Evolutionary conservation across 805 yeast species (phyloP).

Genomic region (Starmera pachycereana): DNA sequence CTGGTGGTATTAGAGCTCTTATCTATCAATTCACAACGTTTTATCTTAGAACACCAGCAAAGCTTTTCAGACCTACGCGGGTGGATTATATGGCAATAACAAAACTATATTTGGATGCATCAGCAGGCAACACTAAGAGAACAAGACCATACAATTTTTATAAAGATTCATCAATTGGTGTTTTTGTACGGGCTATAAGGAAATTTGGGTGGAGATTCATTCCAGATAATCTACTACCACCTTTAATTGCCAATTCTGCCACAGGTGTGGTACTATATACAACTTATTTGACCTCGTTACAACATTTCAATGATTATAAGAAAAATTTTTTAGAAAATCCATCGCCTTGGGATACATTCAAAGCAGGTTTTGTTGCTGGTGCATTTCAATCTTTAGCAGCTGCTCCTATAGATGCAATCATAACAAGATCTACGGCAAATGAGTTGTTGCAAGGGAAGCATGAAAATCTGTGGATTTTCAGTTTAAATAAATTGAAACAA

Average conservation of each 20-base stretch:
- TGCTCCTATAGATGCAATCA: slow-evolving; percentile 88
- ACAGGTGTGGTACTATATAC: slow-evolving; percentile 83
- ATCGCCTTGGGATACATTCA: slow-evolving; percentile 43
- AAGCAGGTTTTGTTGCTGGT: slow-evolving; percentile 83
- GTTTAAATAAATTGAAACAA: slow-evolving; percentile 52
- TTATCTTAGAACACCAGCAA: slow-evolving; percentile 72
- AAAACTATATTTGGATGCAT: slow-evolving; percentile 37
- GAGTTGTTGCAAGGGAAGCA: slow-evolving; percentile 62
- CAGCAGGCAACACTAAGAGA: slow-evolving; percentile 25
- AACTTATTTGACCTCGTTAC: slow-evolving; percentile 55
- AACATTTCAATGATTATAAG: slow-evolving; percentile 20
- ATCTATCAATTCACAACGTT: slow-evolving; percentile 70
- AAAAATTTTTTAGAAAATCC: slow-evolving; percentile 14
- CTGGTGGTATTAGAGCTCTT: slow-evolving; percentile 81
- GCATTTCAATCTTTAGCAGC: slow-evolving; percentile 82
- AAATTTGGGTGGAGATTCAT: slow-evolving; percentile 80
- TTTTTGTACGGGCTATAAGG: slow-evolving; percentile 58
- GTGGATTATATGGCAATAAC: slow-evolving; percentile 76
- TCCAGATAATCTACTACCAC: slow-evolving; percentile 75
- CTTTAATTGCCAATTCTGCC: slow-evolving; percentile 79
- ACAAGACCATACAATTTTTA: slow-evolving; percentile 38
- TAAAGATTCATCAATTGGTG: slow-evolving; percentile 70
- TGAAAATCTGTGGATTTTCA: slow-evolving; percentile 70
- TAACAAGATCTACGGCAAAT: slow-evolving; percentile 67
- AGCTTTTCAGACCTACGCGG: slow-evolving; percentile 82